Evolutionary conservation across 192 early-diverging fungal genomes (phyloP).

Genomic region (Entomortierella lignicola): DNA sequence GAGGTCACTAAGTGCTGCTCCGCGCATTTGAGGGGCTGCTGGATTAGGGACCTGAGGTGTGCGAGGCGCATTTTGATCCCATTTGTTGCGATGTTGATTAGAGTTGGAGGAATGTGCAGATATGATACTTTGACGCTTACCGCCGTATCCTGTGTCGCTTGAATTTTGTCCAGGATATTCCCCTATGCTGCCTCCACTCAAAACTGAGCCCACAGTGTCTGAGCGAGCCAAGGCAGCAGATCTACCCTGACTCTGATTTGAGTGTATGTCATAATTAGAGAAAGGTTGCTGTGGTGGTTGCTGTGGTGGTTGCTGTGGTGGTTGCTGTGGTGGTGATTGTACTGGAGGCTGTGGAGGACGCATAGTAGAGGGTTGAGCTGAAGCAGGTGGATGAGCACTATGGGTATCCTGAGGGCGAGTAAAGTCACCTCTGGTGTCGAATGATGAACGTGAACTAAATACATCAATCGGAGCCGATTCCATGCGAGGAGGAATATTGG

Average conservation of each 20-base stretch:
- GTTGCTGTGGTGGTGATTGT: constrained; percentile 5
- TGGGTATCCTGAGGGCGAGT: constrained; percentile 27
- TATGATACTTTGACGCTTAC: constrained; percentile 40
- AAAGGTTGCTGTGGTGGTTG: constrained; percentile 8
- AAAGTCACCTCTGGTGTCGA: constrained; percentile 31
- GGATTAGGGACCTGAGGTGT: constrained; percentile 30
- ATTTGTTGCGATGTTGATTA: constrained; percentile 13
- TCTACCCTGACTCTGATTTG: not conserved
- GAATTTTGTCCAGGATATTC: constrained; percentile 7
- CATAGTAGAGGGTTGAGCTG: not conserved
- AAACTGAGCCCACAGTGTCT: constrained; percentile 36
- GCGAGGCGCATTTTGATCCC: constrained; percentile 29
- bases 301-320: constrained; percentile 3
- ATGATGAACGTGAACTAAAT: constrained; percentile 19
- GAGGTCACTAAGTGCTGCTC: not conserved
- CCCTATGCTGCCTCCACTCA: constrained; percentile 37
- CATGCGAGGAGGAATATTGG: constrained; percentile 52
- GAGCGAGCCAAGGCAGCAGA: constrained; percentile 28
- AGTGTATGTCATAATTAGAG: constrained; percentile 20
- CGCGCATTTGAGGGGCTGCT: constrained; percentile 10
- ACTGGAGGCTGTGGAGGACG: no score
- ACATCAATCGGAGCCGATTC: constrained; percentile 14
- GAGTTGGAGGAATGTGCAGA: constrained; percentile 41
- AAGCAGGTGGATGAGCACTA: constrained; percentile 7
- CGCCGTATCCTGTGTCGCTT: not conserved